Evolutionary conservation across 164 flowering plant species (phyloP).

Genomic region (Vitis rotundifolia): DNA sequence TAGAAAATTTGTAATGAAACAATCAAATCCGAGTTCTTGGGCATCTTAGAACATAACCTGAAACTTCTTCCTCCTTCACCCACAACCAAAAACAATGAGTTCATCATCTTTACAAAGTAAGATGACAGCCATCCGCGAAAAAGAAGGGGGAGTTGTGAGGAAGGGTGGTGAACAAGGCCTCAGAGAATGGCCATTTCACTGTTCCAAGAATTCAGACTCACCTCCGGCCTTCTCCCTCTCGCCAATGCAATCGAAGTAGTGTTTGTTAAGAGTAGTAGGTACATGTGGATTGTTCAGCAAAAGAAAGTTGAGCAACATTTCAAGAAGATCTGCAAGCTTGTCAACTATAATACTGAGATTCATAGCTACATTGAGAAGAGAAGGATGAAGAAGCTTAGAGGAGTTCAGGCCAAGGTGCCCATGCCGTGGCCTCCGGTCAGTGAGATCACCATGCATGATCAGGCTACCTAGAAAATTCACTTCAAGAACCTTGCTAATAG

Average conservation of each 20-base stretch:
- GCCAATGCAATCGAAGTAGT: constrained; percentile 13
- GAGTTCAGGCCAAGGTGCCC: constrained; percentile 17
- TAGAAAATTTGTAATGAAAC: too few relatives aligned
- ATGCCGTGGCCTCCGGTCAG: constrained; percentile 16
- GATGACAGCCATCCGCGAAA: constrained; percentile 9
- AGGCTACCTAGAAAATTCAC: constrained; percentile 1
- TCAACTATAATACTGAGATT: constrained; percentile 13
- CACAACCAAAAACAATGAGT: too few relatives aligned
- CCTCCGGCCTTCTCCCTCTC: constrained; percentile 14
- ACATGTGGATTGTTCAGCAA: too few relatives aligned
- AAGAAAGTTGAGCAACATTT: too few relatives aligned
- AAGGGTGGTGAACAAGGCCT: constrained; percentile 6
- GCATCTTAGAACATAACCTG: too few relatives aligned
- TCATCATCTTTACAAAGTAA: too few relatives aligned
- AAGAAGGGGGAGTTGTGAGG: constrained; percentile 12
- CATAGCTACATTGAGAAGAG: constrained; percentile 11
- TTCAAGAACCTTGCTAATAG: constrained; percentile 18
- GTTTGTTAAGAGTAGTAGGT: constrained; percentile 10
- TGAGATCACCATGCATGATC: constrained; percentile 9
- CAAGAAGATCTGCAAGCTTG: constrained; percentile 10
- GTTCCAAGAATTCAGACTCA: constrained; percentile 8
- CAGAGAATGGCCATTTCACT: constrained; percentile 6
- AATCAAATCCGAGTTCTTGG: too few relatives aligned
- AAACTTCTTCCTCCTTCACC: too few relatives aligned
- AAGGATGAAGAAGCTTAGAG: constrained; percentile 14